Base-by-base conservation (phyloP, 805 yeast genomes). In the Saccharomyces cerevisiae region DNA sequence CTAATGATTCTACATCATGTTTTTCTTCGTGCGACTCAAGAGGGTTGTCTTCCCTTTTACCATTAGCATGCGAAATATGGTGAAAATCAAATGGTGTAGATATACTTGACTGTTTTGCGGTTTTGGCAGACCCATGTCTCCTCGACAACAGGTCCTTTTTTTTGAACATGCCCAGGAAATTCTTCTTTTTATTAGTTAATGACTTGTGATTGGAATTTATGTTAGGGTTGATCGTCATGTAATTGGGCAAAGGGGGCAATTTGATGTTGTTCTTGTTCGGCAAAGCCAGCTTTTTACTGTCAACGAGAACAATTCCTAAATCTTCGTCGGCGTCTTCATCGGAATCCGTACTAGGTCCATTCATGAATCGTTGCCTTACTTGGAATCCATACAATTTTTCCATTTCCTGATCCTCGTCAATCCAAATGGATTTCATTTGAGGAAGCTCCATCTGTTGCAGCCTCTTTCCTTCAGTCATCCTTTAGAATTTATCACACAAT, bases 401-500 rank as follows among this genome's bases (percentile, higher is more conserved):
- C 4, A 65, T 66, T 47, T 67, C 70, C 49, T 66, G 57, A 48
- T 72, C 76, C 46, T 74, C 77, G 53, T 73, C 77, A 24, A 74
- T 55, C 77, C 77, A 74, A 51, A 74, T 73, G 32, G 76, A 73
- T 55, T 68, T 71, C 74, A 74, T 73, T 55, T 64, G 69, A 27
- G 70, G 72, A 32, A 67, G 51, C 28, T 27, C 53, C 49, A 36
- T 48, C 52, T 29, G 57, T 55, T 21, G 57, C 53, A 50, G 48
- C 48, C 48, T 10, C 36, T 24, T 30, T 31, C 47, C 28, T 21
- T 36, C 46, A 43, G 21, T 47, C 41, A 26, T 21, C 11, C 32
- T 26, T 24, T 47, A 14, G 41, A 47, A 28, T 47, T 47, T 24
- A 28, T 26, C 41, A 24, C 49, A 30, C 22, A 21, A 14, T 36